Evolutionary conservation across 345 rosid genomes (phyloP), one percentile per base, ranked within the genome.

Genomic region (Camelina laxa): DNA sequence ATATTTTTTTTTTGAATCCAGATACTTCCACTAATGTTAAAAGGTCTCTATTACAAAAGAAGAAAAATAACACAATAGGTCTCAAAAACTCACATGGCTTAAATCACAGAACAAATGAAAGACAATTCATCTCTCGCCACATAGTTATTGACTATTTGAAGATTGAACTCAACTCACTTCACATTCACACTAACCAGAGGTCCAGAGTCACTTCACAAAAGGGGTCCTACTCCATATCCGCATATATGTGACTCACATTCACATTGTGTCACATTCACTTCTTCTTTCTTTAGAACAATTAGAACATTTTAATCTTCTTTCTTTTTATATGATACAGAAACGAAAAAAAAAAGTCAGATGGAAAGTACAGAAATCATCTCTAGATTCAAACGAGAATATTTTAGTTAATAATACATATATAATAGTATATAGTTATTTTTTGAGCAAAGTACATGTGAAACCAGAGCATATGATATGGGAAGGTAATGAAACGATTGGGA

Each of bases 361-460:
- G 73, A 50, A 67, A 67, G 68, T 75, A 75, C 73, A 68, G 5
- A 35, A 67, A 67, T 59, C 33, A 20, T 39, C 67, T 38, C 45
- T 59, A 62, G 57, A 53, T 69, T 75, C 57, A 61, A 75, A 75
- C 41, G 74, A 68, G 74, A 68, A 69, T 75, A 75, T 68, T 13
- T 13, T 14, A 75, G 63, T 75, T 24, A 36, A 66, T 58, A 66
- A 67, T 67, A 13, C 54, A 58, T 11, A 10, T 16, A 21, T n/a
- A 27, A 56, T 7, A 50, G 14, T 56, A 36, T 16, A 60, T 62
- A 5, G 14, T 60, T 21, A 0, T 22, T 19, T 51, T 55, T 31
- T 33, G 8, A 17, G 30, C 36, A 75, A 67, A 49, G 79, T 75
- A 75, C 69, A 75, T 75, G 74, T 75, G 74, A 69, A 75, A 75